Evolutionary conservation across 768 basidiomycete species (phyloP), one percentile per base, ranked within the genome.

Genomic region (Lentinula aciculospora): DNA sequence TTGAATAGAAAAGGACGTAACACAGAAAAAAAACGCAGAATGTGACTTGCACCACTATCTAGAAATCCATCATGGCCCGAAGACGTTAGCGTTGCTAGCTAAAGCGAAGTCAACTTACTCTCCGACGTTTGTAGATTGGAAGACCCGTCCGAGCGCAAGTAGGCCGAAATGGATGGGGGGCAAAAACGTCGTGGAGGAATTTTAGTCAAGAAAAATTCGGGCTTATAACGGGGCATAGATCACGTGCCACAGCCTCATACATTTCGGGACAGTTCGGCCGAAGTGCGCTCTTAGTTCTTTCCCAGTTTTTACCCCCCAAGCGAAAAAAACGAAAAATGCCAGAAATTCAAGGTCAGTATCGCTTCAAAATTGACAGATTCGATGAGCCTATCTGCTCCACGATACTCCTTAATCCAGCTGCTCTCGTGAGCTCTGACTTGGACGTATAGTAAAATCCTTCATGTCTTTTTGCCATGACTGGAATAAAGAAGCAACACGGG

Each of bases 61-160:
- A 85, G 84, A 79, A 84, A 78, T 76, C 81, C 82, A 81, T 85
- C 82, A 84, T 82, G 50, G 78, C 76, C 72, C 60, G 68, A 61
- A 64, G 70, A 74, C 72, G 80, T 59, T 85, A 84, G 81, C 74
- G 83, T 80, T 83, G 84, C 84, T 85, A 85, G 84, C 40, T 7
- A 85, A 85, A 77, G 83, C 71, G 84, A 82, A 83, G 83, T 40
- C 47, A 4, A 29, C 42, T n/a, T n/a, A 42, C 61, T 85, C 76
- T 85, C 56, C 76, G 81, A 83, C 79, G 68, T 55, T n/a, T 60
- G 17, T 8, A 66, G 39, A 69, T 37, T 63, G 67, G 69, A 68
- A 68, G 66, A 69, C 70, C 68, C 68, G 65, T 66, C 71, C 67
- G 61, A 62, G 69, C 71, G 67, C 62, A 58, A 45, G 58, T 58